Evolutionary conservation across 805 yeast genomes (phyloP).

Genomic region (Phaffomyces opuntiae): DNA sequence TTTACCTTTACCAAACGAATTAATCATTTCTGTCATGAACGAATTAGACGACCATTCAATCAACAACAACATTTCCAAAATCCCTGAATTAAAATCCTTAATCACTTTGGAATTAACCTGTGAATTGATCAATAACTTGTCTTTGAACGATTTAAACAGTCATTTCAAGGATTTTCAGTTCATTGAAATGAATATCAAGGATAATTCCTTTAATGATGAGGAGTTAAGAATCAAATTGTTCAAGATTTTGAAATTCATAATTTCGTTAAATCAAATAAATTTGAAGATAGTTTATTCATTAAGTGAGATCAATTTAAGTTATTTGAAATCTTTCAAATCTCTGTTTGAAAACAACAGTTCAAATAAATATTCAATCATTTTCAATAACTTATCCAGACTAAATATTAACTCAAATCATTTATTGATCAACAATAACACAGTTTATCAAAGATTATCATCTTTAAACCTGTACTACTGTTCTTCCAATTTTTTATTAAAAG

Average conservation of each 20-base stretch:
- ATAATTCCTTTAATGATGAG: slow-evolving; percentile 6
- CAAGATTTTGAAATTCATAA: too few species aligned
- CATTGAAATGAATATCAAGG: slow-evolving; percentile 10
- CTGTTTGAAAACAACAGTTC: slow-evolving; percentile 9
- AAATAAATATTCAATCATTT: background rate
- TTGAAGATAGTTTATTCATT: slow-evolving; percentile 10
- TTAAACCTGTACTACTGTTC: slow-evolving; percentile 21
- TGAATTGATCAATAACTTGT: slow-evolving; percentile 7
- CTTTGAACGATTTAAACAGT: background rate
- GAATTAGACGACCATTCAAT: slow-evolving; percentile 1
- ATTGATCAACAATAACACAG: slow-evolving; percentile 4
- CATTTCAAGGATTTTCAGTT: slow-evolving; percentile 14
- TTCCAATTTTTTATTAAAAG: slow-evolving; percentile 17
- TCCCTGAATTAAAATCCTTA: slow-evolving; percentile 11
- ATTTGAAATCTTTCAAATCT: slow-evolving; percentile 19
- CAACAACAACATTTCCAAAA: slow-evolving; percentile 2
- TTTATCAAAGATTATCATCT: slow-evolving; percentile 9
- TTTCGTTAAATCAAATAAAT: background rate
- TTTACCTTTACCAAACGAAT: slow-evolving; percentile 5
- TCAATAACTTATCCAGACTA: slow-evolving; percentile 10
- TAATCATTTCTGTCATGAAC: slow-evolving; percentile 5
- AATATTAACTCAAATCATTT: slow-evolving; percentile 20
- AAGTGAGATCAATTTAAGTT: slow-evolving; percentile 12
- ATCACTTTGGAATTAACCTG: slow-evolving; percentile 6
- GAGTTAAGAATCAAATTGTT: slow-evolving; percentile 1